Evolutionary conservation across 176 grass and related monocot species (phyloP).

Genomic region (Canna indica): DNA sequence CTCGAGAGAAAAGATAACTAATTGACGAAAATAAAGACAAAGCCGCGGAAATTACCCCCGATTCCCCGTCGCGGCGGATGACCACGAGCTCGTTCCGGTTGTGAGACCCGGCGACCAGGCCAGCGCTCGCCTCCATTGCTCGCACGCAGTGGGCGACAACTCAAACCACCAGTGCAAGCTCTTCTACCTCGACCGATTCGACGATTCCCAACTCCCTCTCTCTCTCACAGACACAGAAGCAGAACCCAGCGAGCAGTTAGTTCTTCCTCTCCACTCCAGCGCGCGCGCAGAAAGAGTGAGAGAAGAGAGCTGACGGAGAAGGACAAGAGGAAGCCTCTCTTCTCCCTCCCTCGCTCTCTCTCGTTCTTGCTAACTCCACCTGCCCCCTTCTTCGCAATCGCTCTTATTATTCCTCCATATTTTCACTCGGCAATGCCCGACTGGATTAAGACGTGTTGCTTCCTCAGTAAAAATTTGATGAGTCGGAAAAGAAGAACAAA

Average conservation of each 20-base stretch:
- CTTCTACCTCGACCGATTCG: background rate
- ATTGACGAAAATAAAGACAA: slow-evolving; percentile 6
- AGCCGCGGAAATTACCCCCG: slow-evolving; percentile 41
- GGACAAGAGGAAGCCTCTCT: background rate
- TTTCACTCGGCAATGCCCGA: background rate
- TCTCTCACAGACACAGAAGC: background rate
- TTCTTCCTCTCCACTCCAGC: background rate
- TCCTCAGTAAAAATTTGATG: background rate
- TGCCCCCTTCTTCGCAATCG: background rate
- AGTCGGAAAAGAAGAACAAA: background rate
- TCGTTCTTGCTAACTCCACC: background rate
- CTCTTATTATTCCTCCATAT: background rate
- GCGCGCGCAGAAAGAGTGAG: background rate
- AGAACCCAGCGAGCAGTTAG: background rate
- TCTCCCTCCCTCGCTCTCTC: background rate
- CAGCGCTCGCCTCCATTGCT: slow-evolving; percentile 84
- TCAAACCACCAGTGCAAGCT: no score
- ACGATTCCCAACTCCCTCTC: background rate
- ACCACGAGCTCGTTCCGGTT: slow-evolving; percentile 94
- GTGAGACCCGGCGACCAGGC: slow-evolving; percentile 76
- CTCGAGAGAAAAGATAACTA: background rate
- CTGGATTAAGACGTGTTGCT: background rate
- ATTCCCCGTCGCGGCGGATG: slow-evolving; percentile 82
- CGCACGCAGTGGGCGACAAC: no score
- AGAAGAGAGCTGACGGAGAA: background rate